A percentile compares a stretch with the other conserved stretches of the same genome.
Conservation (phyloP, 192 early-diverging fungal species). For the Backusella parvicylindrica region DNA sequence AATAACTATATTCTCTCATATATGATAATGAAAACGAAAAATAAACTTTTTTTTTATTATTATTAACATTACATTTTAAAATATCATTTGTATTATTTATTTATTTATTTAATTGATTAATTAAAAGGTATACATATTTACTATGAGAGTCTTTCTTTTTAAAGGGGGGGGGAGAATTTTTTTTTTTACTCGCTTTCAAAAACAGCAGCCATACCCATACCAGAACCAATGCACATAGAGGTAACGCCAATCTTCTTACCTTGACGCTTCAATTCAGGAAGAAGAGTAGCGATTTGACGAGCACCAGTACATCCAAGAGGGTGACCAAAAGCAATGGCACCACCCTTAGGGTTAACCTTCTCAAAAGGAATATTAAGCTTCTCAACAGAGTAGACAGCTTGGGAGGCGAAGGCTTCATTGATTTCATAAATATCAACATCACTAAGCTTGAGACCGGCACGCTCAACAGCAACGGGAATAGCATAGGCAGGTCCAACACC, state of each 20-base stretch:
- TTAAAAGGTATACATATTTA: neutral
- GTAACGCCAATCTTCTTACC: conserved; percentile 83
- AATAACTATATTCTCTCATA: too few species aligned
- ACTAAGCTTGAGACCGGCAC: conserved; percentile 67
- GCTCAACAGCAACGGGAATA: conserved; percentile 83
- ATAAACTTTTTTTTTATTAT: neutral
- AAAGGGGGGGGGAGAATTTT: too few species aligned
- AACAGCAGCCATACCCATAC: conserved; percentile 88
- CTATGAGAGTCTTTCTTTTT: neutral
- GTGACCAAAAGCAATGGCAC: conserved; percentile 97
- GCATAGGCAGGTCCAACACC: conserved; percentile 95
- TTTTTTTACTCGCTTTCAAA: conserved; percentile 64
- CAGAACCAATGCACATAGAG: conserved; percentile 87
- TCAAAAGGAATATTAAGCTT: conserved; percentile 81
- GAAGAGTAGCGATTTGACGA: conserved; percentile 92
- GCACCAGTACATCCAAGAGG: conserved; percentile 91
- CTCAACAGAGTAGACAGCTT: conserved; percentile 90
- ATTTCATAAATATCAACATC: conserved; percentile 91
- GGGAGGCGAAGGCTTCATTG: conserved; percentile 98
- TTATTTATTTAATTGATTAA: neutral
- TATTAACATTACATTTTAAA: neutral
- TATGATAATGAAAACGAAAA: too few species aligned
- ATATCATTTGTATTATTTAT: too few species aligned
- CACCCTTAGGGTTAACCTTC: conserved; percentile 98
- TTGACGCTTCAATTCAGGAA: conserved; percentile 88